phyloP scores from a whole-genome alignment of 805 yeast species.

The Cephaloascus fragrans region DNA sequence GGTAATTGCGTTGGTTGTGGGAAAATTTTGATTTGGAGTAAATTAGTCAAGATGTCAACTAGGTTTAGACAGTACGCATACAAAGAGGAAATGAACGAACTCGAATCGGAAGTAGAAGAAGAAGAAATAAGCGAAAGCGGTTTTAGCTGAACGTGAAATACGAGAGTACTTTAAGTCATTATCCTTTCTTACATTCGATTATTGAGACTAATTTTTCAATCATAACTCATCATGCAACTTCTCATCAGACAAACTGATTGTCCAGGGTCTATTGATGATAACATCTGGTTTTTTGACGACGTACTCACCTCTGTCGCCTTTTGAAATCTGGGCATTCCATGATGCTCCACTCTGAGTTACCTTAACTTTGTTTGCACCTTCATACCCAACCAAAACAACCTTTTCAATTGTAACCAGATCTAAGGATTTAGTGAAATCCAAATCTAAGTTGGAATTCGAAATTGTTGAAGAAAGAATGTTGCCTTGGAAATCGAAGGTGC shows the following conservation, averaged over 20 bases:
- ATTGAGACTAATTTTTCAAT: too few relatives aligned
- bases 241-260: slow-evolving; percentile 12
- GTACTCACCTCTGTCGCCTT: slow-evolving; percentile 7
- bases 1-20: slow-evolving; percentile 19
- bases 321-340: slow-evolving; percentile 20
- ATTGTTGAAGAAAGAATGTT: slow-evolving; percentile 18
- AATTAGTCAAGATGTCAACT: slow-evolving; percentile 14
- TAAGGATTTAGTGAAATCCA: slow-evolving; percentile 10
- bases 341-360: slow-evolving; percentile 26
- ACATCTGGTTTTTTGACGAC: slow-evolving; percentile 43
- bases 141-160: not conserved
- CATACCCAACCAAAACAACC: slow-evolving; percentile 37
- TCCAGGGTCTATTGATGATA: slow-evolving; percentile 38
- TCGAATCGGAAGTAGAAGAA: slow-evolving; percentile 6
- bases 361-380: slow-evolving; percentile 9
- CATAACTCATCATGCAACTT: slow-evolving; percentile 18
- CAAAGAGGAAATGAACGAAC: slow-evolving; percentile 4
- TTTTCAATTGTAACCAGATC: slow-evolving; percentile 41
- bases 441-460: slow-evolving; percentile 8
- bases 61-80: slow-evolving; percentile 4
- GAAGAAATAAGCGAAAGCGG: not conserved
- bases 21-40: slow-evolving; percentile 15
- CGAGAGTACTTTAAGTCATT: not conserved
- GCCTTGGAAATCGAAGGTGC: slow-evolving; percentile 28
- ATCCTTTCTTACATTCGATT: too few relatives aligned